Evolutionary conservation across 495 filamentous ascomycete species (phyloP), one percentile per base, ranked within the genome.

Genomic region (Penicillium egyptiacum): DNA sequence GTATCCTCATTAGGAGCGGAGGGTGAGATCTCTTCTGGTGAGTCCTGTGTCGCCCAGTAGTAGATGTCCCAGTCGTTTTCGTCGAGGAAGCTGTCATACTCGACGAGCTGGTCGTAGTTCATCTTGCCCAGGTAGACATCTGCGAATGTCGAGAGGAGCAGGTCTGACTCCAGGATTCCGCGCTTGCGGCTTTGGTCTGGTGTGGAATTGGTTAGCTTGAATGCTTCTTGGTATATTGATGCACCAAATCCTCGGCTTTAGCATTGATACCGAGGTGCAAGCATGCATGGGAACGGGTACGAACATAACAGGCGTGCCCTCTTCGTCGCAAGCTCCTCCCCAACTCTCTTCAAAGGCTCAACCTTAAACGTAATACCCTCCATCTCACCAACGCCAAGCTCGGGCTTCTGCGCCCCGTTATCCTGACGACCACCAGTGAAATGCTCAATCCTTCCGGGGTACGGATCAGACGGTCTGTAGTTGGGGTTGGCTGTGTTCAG

Each of bases 1-100:
- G 75, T 76, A 50, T 78, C 78, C 56, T 79, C 69, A 30, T 72
- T 66, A 44, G 66, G 62, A 14, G 68, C 41, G 9, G 69, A 56
- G 35, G 56, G 81, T 1, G 78, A 62, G 1, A 53, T 12, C 0
- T 53, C 39, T 25, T 53, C 50, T 1, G 83, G 77, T 6, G 89
- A 82, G 60, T 89, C 85, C 70, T 98, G 95, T n/a, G 95, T 98
- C 1, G 91, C 90, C 94, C 94, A 98, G 81, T 98, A 98, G 79
- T 98, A 98, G 57, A 98, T 98, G 70, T 98, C 94, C 94, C 94
- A 98, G 73, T 98, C 94, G 70, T 98, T 98, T 73, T 98, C 94
- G 76, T 98, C 94, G 45, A 98, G 84, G 81, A 98, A 97, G 16
- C 81, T 76, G 71, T 98, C 95, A 76, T 92, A 98, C 71, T 95